phyloP scores from a whole-genome alignment of 2,329 filamentous ascomycete species.

The Diaporthe sp. region DNA sequence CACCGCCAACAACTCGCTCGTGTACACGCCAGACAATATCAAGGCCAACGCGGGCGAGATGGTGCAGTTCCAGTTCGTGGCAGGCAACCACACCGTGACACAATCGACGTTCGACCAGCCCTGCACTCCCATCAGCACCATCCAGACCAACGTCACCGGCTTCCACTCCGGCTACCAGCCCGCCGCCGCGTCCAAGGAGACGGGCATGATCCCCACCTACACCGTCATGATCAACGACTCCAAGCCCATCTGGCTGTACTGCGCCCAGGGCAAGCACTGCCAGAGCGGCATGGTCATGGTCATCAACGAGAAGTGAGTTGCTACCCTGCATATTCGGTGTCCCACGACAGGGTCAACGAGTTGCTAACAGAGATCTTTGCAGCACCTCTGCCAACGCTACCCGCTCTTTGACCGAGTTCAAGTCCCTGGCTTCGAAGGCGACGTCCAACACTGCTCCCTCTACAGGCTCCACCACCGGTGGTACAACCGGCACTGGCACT shows the following conservation, averaged over 20 bases:
- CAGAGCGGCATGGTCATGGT: slow-evolving; percentile 82
- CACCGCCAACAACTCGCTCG: slow-evolving; percentile 66
- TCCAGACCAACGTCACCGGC: slow-evolving; percentile 66
- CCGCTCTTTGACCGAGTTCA: slow-evolving; percentile 66
- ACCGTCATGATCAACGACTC: slow-evolving; percentile 78
- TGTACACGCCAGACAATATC: slow-evolving; percentile 77
- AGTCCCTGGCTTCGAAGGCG: slow-evolving; percentile 52
- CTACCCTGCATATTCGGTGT: background rate
- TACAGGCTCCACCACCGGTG: slow-evolving; percentile 43
- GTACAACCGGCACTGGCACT: slow-evolving; percentile 40
- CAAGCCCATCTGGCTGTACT: slow-evolving; percentile 84
- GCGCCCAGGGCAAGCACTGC: slow-evolving; percentile 81
- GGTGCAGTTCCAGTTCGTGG: slow-evolving; percentile 77
- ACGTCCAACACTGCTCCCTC: slow-evolving; percentile 38
- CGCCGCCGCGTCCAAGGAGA: slow-evolving; percentile 65
- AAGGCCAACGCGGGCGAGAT: slow-evolving; percentile 72
- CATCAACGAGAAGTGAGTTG: slow-evolving; percentile 78
- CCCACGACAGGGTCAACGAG: too few relatives aligned
- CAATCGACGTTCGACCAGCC: slow-evolving; percentile 82
- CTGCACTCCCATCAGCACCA: slow-evolving; percentile 70
- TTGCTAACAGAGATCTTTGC: background rate
- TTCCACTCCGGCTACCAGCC: slow-evolving; percentile 79
- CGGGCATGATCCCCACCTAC: slow-evolving; percentile 73
- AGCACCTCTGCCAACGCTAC: slow-evolving; percentile 65
- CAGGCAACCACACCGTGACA: slow-evolving; percentile 82